Percentiles rank a stretch among this genome's conserved stretches.
These are phyloP conservation scores for Sphaerulina musiva DNA, from an alignment of 2,329 filamentous ascomycete species.

Conservation along the genomic window DNA sequence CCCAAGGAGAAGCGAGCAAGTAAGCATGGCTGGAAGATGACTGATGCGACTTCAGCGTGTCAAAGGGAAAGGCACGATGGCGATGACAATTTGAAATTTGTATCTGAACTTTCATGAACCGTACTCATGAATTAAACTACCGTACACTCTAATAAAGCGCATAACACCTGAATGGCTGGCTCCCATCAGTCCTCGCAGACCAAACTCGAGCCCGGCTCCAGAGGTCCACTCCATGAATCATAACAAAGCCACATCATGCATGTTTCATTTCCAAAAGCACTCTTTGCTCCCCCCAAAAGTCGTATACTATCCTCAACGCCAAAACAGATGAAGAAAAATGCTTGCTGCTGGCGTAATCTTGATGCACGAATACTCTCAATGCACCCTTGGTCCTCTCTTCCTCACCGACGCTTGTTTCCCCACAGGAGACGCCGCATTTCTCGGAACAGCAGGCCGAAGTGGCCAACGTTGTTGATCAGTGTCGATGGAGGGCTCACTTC, in stretches of 20 bases:
- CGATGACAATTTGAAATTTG: not conserved
- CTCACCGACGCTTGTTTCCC: not conserved
- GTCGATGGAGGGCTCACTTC: conserved; percentile 7
- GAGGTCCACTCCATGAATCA: conserved; percentile 5
- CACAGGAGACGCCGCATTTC: conserved; percentile 13
- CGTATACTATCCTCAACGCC: conserved; percentile 5
- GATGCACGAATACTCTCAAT: conserved; percentile 3
- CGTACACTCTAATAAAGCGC: not conserved
- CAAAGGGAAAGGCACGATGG: not conserved
- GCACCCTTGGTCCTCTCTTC: not conserved
- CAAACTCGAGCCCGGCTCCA: not conserved
- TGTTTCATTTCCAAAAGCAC: not conserved
- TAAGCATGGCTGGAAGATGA: not conserved
- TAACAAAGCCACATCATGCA: not conserved
- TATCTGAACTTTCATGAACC: not conserved
- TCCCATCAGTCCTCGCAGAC: not conserved
- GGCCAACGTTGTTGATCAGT: conserved; percentile 9
- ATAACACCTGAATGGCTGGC: not conserved
- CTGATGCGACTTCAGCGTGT: not conserved
- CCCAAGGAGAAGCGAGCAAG: not conserved
- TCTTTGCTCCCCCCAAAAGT: not conserved
- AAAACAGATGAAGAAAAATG: not conserved
- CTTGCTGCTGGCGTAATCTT: conserved; percentile 3
- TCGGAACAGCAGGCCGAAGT: conserved; percentile 7
- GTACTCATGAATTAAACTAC: not conserved